phyloP scores from a whole-genome alignment of 176 grass and related monocot species.

The Ananas comosus region DNA sequence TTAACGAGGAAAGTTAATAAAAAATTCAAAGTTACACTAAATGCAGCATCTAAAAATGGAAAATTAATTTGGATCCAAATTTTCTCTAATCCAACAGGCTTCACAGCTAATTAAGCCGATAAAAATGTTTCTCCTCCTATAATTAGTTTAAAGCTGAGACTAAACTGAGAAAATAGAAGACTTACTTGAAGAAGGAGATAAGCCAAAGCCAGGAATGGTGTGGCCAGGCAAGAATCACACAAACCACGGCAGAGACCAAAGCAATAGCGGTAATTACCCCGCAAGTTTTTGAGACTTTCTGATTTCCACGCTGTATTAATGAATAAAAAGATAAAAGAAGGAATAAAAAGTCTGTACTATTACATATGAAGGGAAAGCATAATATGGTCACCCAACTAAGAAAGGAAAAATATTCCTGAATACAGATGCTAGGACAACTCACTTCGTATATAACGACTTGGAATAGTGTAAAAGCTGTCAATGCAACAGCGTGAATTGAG shows the following conservation, averaged over 20 bases:
- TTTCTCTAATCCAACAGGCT: not conserved
- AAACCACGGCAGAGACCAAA: constrained; percentile 53
- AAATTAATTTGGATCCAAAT: not conserved
- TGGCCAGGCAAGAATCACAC: constrained; percentile 61
- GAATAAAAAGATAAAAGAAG: constrained; percentile 18
- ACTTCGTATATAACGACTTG: constrained; percentile 97
- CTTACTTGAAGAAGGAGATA: constrained; percentile 86
- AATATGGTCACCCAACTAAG: not conserved
- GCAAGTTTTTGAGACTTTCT: constrained; percentile 79
- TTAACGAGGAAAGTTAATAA: constrained; percentile 1
- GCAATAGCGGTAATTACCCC: constrained; percentile 52
- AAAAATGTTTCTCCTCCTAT: not conserved
- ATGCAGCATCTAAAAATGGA: not conserved
- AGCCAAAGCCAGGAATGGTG: constrained; percentile 90
- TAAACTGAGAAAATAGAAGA: constrained; percentile 11
- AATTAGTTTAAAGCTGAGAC: not conserved
- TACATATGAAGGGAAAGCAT: not conserved
- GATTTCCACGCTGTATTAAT: constrained; percentile 60
- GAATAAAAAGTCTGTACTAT: not conserved
- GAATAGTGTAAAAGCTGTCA: constrained; percentile 84
- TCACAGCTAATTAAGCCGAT: not conserved
- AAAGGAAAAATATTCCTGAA: not conserved
- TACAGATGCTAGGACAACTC: constrained; percentile 27
- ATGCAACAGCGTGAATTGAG: constrained; percentile 78
- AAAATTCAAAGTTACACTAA: not conserved